phyloP scores from a whole-genome alignment of 192 early-diverging fungal species.

The Coemansia reversa region DNA sequence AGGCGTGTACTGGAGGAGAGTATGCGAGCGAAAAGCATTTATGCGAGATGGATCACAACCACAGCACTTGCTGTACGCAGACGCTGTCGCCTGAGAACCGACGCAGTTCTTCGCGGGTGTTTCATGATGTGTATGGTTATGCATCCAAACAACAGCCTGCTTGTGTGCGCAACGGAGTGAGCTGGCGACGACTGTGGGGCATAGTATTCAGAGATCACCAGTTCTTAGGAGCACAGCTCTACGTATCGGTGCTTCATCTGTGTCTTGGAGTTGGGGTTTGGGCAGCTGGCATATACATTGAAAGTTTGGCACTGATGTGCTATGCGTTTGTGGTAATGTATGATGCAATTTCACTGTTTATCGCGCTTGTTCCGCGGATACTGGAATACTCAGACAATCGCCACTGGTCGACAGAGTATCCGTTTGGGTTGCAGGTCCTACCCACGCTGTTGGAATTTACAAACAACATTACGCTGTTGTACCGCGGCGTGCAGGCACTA shows the following conservation, averaged over 20 bases:
- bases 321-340: conserved; percentile 34
- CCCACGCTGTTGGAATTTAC: conserved; percentile 39
- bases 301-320: conserved; percentile 34
- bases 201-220: conserved; percentile 23
- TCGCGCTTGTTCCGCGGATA: conserved; percentile 21
- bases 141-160: background rate
- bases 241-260: conserved; percentile 19
- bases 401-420: conserved; percentile 16
- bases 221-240: conserved; percentile 30
- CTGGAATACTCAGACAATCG: conserved; percentile 43
- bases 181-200: conserved; percentile 32
- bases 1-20: background rate
- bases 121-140: conserved; percentile 13
- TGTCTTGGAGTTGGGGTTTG: conserved; percentile 18
- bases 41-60: background rate
- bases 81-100: background rate
- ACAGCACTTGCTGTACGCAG: background rate
- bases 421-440: conserved; percentile 32
- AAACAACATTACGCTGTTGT: conserved; percentile 38
- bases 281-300: conserved; percentile 21
- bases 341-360: conserved; percentile 34
- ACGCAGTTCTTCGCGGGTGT: conserved; percentile 10
- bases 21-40: background rate
- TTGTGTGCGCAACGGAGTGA: conserved; percentile 1
- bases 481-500: conserved; percentile 39